phyloP scores from a whole-genome alignment of 441 rosid species.

The Pelargonium cotyledonis region DNA sequence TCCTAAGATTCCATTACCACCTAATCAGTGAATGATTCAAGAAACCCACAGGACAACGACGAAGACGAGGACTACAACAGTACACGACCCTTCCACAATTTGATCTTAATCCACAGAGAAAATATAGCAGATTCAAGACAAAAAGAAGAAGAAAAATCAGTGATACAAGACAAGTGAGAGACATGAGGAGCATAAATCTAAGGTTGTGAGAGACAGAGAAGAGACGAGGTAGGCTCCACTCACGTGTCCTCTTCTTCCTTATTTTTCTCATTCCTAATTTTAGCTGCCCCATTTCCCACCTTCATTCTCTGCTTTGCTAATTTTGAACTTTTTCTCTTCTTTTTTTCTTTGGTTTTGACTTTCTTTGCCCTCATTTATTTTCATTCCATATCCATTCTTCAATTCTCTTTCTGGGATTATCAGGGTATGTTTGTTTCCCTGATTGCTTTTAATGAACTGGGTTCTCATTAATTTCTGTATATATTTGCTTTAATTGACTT shows the following conservation, averaged over 20 bases:
- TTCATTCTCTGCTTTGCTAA: slow-evolving; percentile 10
- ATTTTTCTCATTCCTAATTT: slow-evolving; percentile 22
- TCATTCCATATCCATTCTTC: not conserved
- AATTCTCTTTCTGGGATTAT: slow-evolving; percentile 8
- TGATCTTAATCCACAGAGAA: too few species aligned
- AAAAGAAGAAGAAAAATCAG: too few species aligned
- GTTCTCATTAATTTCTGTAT: not conserved
- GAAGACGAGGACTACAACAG: too few species aligned
- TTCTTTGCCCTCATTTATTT: not conserved
- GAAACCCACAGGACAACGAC: too few species aligned
- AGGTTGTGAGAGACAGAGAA: not conserved
- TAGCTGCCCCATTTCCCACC: slow-evolving; percentile 21
- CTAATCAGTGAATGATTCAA: too few species aligned
- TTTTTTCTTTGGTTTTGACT: not conserved
- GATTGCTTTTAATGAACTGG: not conserved
- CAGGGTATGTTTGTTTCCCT: not conserved
- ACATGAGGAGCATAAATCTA: not conserved
- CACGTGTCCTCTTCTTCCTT: slow-evolving; percentile 24
- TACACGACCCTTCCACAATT: too few species aligned
- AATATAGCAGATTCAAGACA: too few species aligned
- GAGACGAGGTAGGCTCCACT: slow-evolving; percentile 26
- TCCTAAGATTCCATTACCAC: too few species aligned
- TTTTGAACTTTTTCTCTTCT: slow-evolving; percentile 6
- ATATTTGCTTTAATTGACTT: not conserved
- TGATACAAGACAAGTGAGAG: not conserved